A percentile compares a stretch with the other conserved stretches of the same genome.
These are phyloP conservation scores for Strobilomyces dryophilus DNA, from an alignment of 768 basidiomycete species.

Conservation along the genomic window DNA sequence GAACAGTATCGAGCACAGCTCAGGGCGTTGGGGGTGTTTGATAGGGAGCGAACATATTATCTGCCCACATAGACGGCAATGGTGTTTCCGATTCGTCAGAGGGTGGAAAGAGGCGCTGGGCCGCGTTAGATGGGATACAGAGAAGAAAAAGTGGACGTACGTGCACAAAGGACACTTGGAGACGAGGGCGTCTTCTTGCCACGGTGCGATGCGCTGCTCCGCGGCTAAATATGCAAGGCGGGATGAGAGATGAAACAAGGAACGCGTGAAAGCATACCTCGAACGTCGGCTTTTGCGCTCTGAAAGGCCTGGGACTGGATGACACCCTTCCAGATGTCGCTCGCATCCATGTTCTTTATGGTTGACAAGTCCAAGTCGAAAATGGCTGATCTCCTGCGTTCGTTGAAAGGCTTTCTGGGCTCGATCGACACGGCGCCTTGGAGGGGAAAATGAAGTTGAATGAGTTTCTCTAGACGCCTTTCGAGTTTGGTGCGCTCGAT, in stretches of 20 bases:
- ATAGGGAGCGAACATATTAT: constrained; percentile 88
- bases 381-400: constrained; percentile 57
- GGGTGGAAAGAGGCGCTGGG: constrained; percentile 73
- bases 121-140: constrained; percentile 6
- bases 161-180: constrained; percentile 82
- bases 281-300: constrained; percentile 55
- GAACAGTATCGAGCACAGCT: constrained; percentile 75
- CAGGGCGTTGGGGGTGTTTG: constrained; percentile 62
- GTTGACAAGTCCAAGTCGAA: constrained; percentile 64
- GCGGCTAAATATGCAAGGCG: constrained; percentile 41
- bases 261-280: constrained; percentile 45
- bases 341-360: constrained; percentile 59
- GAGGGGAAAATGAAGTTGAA: constrained; percentile 61
- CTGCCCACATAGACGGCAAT: constrained; percentile 89
- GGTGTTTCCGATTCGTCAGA: constrained; percentile 91
- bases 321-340: constrained; percentile 68
- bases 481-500: constrained; percentile 83
- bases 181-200: constrained; percentile 80
- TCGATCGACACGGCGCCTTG: constrained; percentile 13
- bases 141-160: constrained; percentile 39
- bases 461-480: constrained; percentile 84
- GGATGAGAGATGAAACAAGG: constrained; percentile 2
- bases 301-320: constrained; percentile 39
- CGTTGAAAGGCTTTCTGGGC: constrained; percentile 2
- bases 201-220: constrained; percentile 92